Conservation (phyloP, 305 asterid species). For the Fraxinus dipetala region DNA sequence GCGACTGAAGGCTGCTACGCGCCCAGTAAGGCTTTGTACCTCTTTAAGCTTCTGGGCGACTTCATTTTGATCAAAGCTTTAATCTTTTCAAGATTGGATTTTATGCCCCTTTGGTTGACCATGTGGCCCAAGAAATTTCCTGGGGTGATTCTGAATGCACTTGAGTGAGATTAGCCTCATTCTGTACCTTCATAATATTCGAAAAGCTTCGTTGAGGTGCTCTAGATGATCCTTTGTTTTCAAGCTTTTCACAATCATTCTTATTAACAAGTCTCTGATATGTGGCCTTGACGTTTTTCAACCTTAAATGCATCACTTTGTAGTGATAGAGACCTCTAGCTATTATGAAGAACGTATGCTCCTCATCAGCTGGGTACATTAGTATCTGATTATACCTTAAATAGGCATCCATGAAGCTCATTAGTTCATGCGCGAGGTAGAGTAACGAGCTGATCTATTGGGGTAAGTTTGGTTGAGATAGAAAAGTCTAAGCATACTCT, state of each 20-base stretch:
- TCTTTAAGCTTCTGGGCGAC: not conserved
- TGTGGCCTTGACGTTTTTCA: not conserved
- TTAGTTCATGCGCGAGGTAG: not conserved
- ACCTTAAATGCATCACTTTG: not conserved
- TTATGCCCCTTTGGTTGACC: not conserved
- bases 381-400: not conserved
- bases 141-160: not conserved
- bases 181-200: not conserved
- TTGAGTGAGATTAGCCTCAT: not conserved
- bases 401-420: not conserved
- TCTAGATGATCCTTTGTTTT: not conserved
- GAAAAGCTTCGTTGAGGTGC: not conserved
- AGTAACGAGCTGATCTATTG: not conserved
- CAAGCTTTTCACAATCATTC: not conserved
- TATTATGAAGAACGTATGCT: not conserved
- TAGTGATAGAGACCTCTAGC: not conserved
- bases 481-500: not conserved
- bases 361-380: not conserved
- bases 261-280: not conserved
- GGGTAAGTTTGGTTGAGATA: not conserved
- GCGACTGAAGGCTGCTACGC: not conserved
- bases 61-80: not conserved
- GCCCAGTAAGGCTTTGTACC: not conserved
- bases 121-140: not conserved
- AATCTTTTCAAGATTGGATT: not conserved